Base-by-base conservation (phyloP, 768 basidiomycete genomes). In the Sistotremastrum suecicum region DNA sequence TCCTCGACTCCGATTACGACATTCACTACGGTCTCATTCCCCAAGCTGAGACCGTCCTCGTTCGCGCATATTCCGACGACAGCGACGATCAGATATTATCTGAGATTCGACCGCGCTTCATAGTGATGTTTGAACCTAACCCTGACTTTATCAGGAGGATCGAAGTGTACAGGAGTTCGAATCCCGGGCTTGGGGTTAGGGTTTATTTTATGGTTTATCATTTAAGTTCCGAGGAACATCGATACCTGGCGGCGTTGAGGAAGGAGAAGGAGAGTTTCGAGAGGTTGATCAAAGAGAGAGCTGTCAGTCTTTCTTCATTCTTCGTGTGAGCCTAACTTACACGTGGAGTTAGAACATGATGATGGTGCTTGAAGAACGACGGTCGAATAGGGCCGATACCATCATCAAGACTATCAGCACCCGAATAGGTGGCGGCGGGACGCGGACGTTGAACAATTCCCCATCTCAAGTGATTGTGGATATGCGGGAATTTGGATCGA, bases 161-260 rank as follows among this genome's bases (percentile, higher is more conserved):
- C 29, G 92, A 99, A 71, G 92, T 88, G 0, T 97, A 94, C 60
- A 78, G 84, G 53, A 83, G 79, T 47, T 76, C 83, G 3, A 79
- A 82, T 62, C 82, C 88, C 0, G 87, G 87, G 0, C 62, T 94
- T 5, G 81, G 72, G 0, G 78, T 98, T 0, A 70, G 92, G 9
- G 83, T 97, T 2, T 98, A 98, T 62, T 91, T 97, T 59, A 83
- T 95, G 83, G 67, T 89, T n/a, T 98, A 98, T 61, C 72, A 78
- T 46, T 77, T 85, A 54, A 92, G 88, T 41, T 84, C 83, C 51
- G 95, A 99, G 60, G 95, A 99, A 54, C 90, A 94, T 61, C 86
- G 86, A 59, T 99, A 95, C 60, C 72, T 99, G 32, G 82, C 85
- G 31, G 83, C 80, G 2, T 74, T 97, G 32, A 69, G 90, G 41